Evolutionary conservation across 495 filamentous ascomycete genomes (phyloP).

Genomic region (Tuber umbilicatum): DNA sequence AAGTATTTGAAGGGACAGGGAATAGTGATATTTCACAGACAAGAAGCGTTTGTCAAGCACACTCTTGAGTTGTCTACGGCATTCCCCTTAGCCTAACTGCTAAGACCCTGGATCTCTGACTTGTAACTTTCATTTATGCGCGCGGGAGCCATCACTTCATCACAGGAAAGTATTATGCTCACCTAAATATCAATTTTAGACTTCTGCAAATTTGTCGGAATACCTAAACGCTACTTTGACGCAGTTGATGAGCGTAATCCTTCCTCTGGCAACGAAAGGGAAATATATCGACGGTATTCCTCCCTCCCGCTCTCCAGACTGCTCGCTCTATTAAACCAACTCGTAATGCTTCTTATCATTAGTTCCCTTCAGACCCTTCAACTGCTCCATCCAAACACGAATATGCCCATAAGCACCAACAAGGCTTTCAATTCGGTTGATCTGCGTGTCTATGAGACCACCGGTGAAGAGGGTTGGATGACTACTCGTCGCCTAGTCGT

Average conservation of each 20-base stretch:
- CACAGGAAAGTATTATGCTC: background rate
- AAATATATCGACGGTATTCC: background rate
- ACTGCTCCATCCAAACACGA: background rate
- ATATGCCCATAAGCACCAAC: background rate
- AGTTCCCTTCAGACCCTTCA: background rate
- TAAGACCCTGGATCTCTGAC: no score
- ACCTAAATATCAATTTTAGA: background rate
- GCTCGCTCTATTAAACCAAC: background rate
- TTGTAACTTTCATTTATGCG: no score
- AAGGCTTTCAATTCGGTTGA: background rate
- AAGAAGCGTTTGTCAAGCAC: no score
- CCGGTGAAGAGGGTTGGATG: background rate
- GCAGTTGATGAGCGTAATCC: conserved; percentile 6
- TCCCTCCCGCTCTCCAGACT: background rate
- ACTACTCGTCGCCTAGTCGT: conserved; percentile 5
- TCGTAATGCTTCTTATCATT: background rate
- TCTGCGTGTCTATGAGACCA: background rate
- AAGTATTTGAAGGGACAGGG: background rate
- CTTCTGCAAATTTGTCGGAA: background rate
- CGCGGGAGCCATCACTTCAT: no score
- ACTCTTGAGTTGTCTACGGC: no score
- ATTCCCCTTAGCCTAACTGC: no score
- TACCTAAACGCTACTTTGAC: background rate
- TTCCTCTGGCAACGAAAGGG: background rate
- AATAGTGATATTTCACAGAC: no score